phyloP scores from a whole-genome alignment of 768 basidiomycete species.

The Russula virescens region DNA sequence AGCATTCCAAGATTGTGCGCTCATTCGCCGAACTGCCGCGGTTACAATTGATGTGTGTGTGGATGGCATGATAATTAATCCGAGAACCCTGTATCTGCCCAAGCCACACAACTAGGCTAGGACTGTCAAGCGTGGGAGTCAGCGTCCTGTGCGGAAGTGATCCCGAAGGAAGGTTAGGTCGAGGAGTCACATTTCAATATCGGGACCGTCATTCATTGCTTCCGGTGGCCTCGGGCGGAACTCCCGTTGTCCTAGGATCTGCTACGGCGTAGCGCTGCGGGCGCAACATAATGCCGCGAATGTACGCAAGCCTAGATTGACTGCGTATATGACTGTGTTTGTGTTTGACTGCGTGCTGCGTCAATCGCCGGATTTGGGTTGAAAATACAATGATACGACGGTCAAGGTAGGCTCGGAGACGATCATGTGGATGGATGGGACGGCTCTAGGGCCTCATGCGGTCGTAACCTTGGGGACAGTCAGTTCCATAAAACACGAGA shows the following conservation, averaged over 20 bases:
- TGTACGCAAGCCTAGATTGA: not conserved
- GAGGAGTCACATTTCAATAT: not conserved
- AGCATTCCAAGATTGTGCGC: not conserved
- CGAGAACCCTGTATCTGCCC: no score
- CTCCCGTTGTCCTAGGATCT: not conserved
- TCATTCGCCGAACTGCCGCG: not conserved
- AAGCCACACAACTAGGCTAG: no score
- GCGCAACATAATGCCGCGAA: not conserved
- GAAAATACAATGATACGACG: not conserved
- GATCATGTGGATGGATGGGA: not conserved
- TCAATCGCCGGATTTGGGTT: not conserved
- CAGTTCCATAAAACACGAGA: not conserved
- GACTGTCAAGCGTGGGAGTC: not conserved
- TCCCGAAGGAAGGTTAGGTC: not conserved
- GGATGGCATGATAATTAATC: not conserved
- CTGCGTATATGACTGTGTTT: not conserved
- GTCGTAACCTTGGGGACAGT: slow-evolving; percentile 1
- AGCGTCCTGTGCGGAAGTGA: not conserved
- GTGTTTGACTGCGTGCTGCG: no score
- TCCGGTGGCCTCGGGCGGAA: not conserved
- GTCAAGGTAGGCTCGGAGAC: not conserved
- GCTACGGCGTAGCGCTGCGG: not conserved
- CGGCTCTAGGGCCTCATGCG: not conserved
- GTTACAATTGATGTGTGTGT: not conserved
- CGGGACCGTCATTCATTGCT: not conserved